Evolutionary conservation across 1,284 basidiomycete genomes (phyloP).

Genomic region (Gomphus bonarii): DNA sequence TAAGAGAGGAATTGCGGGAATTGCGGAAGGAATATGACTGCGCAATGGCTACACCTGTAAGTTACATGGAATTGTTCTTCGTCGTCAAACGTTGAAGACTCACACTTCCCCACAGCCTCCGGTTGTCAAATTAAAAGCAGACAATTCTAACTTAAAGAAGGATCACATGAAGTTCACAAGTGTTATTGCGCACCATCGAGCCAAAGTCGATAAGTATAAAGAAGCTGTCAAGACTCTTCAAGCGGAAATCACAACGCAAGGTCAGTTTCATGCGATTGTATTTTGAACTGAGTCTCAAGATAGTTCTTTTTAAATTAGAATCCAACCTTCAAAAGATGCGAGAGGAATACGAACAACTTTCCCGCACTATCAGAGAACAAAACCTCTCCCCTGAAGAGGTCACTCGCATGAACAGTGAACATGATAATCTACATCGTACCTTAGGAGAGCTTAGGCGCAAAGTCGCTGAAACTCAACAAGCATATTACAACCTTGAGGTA

Average conservation of each 20-base stretch:
- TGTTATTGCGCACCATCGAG: slow-evolving; percentile 1
- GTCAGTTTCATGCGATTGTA: slow-evolving; percentile 11
- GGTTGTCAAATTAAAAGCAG: slow-evolving; percentile 46
- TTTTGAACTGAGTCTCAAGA: neutral
- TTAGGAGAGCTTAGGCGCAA: slow-evolving; percentile 69
- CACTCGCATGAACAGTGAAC: slow-evolving; percentile 75
- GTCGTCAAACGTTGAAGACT: slow-evolving; percentile 10
- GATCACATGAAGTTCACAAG: slow-evolving; percentile 54
- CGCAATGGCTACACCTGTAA: slow-evolving; percentile 49
- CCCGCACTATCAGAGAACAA: slow-evolving; percentile 64
- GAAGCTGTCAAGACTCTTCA: slow-evolving; percentile 23
- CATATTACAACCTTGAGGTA: slow-evolving; percentile 68
- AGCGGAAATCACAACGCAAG: slow-evolving; percentile 40
- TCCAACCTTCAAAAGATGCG: slow-evolving; percentile 48
- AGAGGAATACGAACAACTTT: slow-evolving; percentile 51
- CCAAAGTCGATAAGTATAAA: slow-evolving; percentile 10
- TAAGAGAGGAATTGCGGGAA: slow-evolving; percentile 34
- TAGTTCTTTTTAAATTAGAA: slow-evolving; percentile 26
- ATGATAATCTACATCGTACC: slow-evolving; percentile 59
- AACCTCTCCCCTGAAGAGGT: slow-evolving; percentile 83
- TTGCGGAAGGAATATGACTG: slow-evolving; percentile 44
- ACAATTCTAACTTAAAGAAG: slow-evolving; percentile 43
- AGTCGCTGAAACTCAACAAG: slow-evolving; percentile 58
- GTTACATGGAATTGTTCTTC: slow-evolving; percentile 13
- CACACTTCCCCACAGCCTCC: slow-evolving; percentile 41